phyloP scores from a whole-genome alignment of 2,329 filamentous ascomycete species.

The Colletotrichum musicola region DNA sequence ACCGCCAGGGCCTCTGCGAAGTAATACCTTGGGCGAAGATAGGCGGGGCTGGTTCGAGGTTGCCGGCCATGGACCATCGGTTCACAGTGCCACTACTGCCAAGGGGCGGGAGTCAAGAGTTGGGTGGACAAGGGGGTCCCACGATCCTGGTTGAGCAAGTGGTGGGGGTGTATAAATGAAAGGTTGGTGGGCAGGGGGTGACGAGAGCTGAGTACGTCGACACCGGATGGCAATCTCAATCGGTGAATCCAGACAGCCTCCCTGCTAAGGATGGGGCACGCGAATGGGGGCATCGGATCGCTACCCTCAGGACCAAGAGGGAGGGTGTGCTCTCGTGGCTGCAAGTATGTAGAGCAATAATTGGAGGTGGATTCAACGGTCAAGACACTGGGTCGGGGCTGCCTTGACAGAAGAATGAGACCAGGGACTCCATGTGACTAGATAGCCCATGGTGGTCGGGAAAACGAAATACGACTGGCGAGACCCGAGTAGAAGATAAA shows the following conservation, averaged over 20 bases:
- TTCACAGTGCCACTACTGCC: background rate
- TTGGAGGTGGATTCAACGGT: constrained; percentile 3
- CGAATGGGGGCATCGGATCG: constrained; percentile 20
- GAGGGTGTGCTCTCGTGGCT: background rate
- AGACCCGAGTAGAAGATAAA: constrained; percentile 8
- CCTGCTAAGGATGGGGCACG: constrained; percentile 7
- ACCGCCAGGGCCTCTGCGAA: constrained; percentile 20
- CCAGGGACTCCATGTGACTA: constrained; percentile 20
- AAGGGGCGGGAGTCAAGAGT: constrained; percentile 8
- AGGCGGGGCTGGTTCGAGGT: background rate
- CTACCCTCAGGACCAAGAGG: constrained; percentile 16
- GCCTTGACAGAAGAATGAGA: constrained; percentile 20
- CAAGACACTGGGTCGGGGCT: constrained; percentile 8
- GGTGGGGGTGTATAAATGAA: constrained; percentile 12
- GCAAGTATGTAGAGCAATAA: background rate
- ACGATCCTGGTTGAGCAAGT: constrained; percentile 7
- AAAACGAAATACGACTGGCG: constrained; percentile 36
- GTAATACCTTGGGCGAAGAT: constrained; percentile 8
- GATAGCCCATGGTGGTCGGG: background rate
- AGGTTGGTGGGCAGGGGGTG: constrained; percentile 9
- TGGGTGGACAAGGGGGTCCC: constrained; percentile 7
- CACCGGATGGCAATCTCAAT: constrained; percentile 3
- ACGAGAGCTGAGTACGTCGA: constrained; percentile 21
- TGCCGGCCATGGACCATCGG: background rate
- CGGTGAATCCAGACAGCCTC: constrained; percentile 2